A percentile compares a stretch with the other conserved stretches of the same genome.
Evolutionary conservation across 495 filamentous ascomycete species (phyloP).

Genomic region (Podospora fimiseda): DNA sequence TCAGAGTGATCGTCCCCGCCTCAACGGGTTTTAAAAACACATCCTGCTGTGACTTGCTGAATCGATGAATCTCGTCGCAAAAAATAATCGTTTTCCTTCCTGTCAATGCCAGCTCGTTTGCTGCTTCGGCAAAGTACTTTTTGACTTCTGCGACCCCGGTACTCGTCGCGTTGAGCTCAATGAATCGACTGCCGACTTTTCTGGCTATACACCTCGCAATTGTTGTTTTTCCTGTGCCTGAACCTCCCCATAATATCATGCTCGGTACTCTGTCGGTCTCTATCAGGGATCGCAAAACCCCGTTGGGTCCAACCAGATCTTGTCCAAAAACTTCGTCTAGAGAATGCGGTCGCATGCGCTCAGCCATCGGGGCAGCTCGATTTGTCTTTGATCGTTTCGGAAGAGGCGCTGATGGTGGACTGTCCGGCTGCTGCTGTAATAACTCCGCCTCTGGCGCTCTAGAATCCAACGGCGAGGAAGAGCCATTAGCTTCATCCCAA

Average conservation of each 20-base stretch:
- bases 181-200: slow-evolving; percentile 72
- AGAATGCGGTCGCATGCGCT: slow-evolving; percentile 81
- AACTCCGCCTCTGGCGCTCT: slow-evolving; percentile 13
- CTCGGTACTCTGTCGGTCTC: slow-evolving; percentile 81
- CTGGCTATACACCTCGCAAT: slow-evolving; percentile 91
- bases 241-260: slow-evolving; percentile 91
- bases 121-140: slow-evolving; percentile 83
- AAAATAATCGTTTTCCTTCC: slow-evolving; percentile 93
- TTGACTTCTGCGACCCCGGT: slow-evolving; percentile 89
- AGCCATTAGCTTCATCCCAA: slow-evolving; percentile 34
- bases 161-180: slow-evolving; percentile 94
- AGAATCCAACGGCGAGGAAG: not conserved
- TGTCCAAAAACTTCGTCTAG: slow-evolving; percentile 89
- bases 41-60: slow-evolving; percentile 90
- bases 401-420: slow-evolving; percentile 19
- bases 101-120: slow-evolving; percentile 71
- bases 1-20: slow-evolving; percentile 80
- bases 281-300: slow-evolving; percentile 83
- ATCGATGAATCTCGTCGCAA: slow-evolving; percentile 95
- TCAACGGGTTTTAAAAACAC: slow-evolving; percentile 93
- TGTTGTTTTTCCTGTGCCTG: slow-evolving; percentile 94
- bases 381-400: slow-evolving; percentile 59
- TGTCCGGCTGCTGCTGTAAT: slow-evolving; percentile 13
- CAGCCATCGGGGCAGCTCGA: slow-evolving; percentile 76
- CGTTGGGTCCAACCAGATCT: slow-evolving; percentile 77